Evolutionary conservation across 2,329 filamentous ascomycete species (phyloP), one percentile per base, ranked within the genome.

Genomic region (Geoglossum cookeanum): DNA sequence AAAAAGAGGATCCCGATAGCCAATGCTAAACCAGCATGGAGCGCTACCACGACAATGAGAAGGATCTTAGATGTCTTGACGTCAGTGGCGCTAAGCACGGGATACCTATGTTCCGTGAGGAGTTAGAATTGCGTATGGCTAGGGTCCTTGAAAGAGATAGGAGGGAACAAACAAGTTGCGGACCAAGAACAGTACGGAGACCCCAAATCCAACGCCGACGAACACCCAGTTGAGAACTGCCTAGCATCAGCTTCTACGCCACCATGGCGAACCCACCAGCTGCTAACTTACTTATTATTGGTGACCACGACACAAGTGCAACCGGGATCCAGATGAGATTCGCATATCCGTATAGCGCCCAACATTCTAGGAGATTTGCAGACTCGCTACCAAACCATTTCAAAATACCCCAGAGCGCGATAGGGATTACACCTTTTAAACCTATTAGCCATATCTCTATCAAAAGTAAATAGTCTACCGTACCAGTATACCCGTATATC

Each of bases 1-100:
- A 98, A 98, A 78, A 97, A 97, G 32, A 97, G 73, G 59, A 96
- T 84, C 77, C 97, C 97, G 71, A 98, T 97, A 3, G 91, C 87
- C 64, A 97, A 80, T 1, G 91, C 81, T 62, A 98, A 75, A n/a
- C 85, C 92, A 32, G 89, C 83, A 72, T 98, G 92, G 61, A 97
- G 75, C 33, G 79, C 77, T 33, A 97, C 78, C 30, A 98, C 90
- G 27, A 91, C 74, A 56, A 97, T 75, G 59, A 98, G 76, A 60
- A 98, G 72, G 27, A 88, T 77, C 77, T 94, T 94, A 71, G 87
- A 92, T 29, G 87, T 89, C 75, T 95, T 88, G 60, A 83, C 82
- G 70, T 97, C 92, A 37, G 90, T 96, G 52, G 91, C 90, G 69
- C 83, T 92, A 60, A 98, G 79, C 17, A 98, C 86, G 0, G 92